Evolutionary conservation across 2,329 filamentous ascomycete species (phyloP), one percentile per base, ranked within the genome.

Genomic region (Cercospora brassicicola): DNA sequence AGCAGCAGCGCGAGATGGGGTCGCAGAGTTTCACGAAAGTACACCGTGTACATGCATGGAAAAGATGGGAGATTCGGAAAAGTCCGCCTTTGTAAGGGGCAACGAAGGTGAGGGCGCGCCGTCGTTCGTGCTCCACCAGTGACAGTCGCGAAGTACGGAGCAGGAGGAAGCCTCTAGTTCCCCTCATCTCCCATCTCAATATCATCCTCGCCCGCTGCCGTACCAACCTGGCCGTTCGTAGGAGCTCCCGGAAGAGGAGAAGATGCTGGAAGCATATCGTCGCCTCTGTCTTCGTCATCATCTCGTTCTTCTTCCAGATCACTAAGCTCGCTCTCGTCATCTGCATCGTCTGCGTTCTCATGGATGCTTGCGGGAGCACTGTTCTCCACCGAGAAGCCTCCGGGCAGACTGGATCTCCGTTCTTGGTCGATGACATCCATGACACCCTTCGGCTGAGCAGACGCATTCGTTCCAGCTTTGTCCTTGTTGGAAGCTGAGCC

Each of bases 341-440:
- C 85, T 0, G 84, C 84, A 71, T 80, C 81, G 66, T 85, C 85
- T 0, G 84, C 84, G 70, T 80, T 81, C 67, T 85, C 84, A 53
- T 86, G 82, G 0, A 84, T 75, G 59, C 82, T 91, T 5, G 85
- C 86, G 0, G 84, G 83, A 5, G 85, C 84, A 66, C 87, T 89
- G 60, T 82, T 87, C 33, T 81, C 78, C 18, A 71, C 70, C 7
- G 74, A 74, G 0, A 56, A 79, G 0, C 72, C 81, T 7, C 82
- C 83, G 26, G 68, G 67, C n/a, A 26, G 62, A 39, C 15, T 59
- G 10, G 62, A 64, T 39, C 51, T 48, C 15, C 71, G 67, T 11
- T 69, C 73, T 10, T 67, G 65, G 18, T 76, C 72, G 53, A 78
- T 77, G 33, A 77, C 72, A 11, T 76, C 73, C 53, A 57, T 18